A percentile compares a stretch with the other conserved stretches of the same genome.
These are phyloP conservation scores for Fusarium napiforme DNA, from an alignment of 2,329 filamentous ascomycete genomes.

Conservation along the genomic window DNA sequence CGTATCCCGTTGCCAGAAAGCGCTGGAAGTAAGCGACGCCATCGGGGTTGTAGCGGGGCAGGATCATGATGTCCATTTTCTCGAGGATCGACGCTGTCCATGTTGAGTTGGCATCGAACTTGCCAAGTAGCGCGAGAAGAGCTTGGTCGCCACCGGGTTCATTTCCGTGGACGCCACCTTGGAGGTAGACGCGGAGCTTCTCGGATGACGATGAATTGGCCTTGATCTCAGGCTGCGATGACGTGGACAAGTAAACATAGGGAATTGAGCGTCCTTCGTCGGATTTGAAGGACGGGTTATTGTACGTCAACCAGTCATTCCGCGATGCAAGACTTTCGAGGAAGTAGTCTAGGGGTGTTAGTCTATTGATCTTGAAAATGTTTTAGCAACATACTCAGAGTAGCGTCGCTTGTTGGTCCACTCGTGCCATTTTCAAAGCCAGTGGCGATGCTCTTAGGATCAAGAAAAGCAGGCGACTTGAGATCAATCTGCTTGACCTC, in stretches of 20 bases:
- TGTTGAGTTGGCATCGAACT: conserved; percentile 42
- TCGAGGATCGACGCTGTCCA: conserved; percentile 43
- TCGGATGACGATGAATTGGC: conserved; percentile 24
- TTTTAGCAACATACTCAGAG: conserved; percentile 2
- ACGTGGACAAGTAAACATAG: conserved; percentile 30
- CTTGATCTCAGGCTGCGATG: conserved; percentile 16
- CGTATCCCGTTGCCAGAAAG: conserved; percentile 41
- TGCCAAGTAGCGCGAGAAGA: conserved; percentile 42
- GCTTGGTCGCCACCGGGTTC: conserved; percentile 45
- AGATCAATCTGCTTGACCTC: conserved; percentile 37
- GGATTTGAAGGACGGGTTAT: conserved; percentile 35
- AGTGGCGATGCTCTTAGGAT: conserved; percentile 35
- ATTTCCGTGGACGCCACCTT: conserved; percentile 46
- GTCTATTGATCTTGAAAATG: background rate
- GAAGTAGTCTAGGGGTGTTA: conserved; percentile 33
- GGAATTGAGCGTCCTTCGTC: conserved; percentile 40
- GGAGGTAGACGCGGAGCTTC: conserved; percentile 45
- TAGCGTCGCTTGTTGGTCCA: conserved; percentile 41
- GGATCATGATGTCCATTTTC: conserved; percentile 45
- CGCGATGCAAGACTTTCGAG: conserved; percentile 34
- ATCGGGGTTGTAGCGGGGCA: conserved; percentile 46
- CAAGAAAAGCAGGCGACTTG: conserved; percentile 42
- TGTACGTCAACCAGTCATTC: conserved; percentile 41
- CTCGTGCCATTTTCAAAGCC: conserved; percentile 45
- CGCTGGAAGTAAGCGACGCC: conserved; percentile 46